Base-by-base conservation (phyloP, 768 basidiomycete species). In the Boletales sp. region DNA sequence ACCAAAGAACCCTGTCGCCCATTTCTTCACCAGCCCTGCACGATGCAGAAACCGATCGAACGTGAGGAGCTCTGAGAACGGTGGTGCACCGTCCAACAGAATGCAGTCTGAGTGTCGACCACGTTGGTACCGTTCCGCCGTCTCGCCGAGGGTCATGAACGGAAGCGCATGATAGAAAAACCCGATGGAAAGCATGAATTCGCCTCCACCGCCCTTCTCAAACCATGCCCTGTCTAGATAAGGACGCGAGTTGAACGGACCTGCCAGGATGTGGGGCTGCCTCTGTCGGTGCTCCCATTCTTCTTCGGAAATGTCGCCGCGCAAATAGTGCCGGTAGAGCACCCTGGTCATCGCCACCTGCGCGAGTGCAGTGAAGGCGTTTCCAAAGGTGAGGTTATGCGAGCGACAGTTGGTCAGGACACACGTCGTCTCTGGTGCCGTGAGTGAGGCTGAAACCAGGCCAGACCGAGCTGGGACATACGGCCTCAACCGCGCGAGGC, bases 311-410 rank as follows among this genome's bases (percentile, higher is more conserved):
- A 84, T 77, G n/a, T 78, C 68, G 0, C 81, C 80, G 7, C 68
- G 69, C n/a, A 77, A 54, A 52, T 74, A 79, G 29, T 67, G 71
- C 30, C 72, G 69, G 43, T 76, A 74, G 9, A 83, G 69, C 12
- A 82, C 55, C 0, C 81, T 76, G 5, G 80, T 70, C 45, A 78
- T 64, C 0, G 76, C 81, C 9, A 82, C 66, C 58, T 84, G 83
- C 1, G 69, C 74, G n/a, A 83, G 67, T 2, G 78, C 66, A 3
- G 77, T 71, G 31, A 70, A 73, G 7, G 70, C 78, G 42, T 74
- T 73, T 1, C 81, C 81, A 36, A 83, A 76, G 0, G 81, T 81
- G 21, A 82, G 29, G 1, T 61, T 55, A 21, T 76, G 58, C 38
- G 59, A 56, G 32, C 74, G 74, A 55, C 80, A 82, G 31, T 64